Evolutionary conservation across 1,139 yeast genomes (phyloP).

Genomic region (Magnusiomyces paraingens): DNA sequence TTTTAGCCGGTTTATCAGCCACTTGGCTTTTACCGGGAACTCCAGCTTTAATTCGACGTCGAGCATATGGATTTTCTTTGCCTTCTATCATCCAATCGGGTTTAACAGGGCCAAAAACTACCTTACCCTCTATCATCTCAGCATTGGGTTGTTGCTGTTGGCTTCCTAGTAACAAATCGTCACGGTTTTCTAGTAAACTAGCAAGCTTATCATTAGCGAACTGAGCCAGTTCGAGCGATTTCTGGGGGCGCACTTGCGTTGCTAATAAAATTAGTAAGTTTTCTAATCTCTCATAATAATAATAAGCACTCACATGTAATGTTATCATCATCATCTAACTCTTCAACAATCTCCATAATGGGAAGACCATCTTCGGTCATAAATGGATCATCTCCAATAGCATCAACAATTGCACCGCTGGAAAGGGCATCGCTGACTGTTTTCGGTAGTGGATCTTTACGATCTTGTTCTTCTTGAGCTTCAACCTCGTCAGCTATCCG

Average conservation of each 20-base stretch:
- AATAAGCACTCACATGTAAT: conserved; percentile 34
- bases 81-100: conserved; percentile 15
- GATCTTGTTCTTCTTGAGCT: not conserved
- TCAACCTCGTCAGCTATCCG: conserved; percentile 1
- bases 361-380: conserved; percentile 47
- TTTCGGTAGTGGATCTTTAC: not conserved
- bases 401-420: conserved; percentile 1
- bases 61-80: conserved; percentile 11
- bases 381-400: conserved; percentile 16
- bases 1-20: not conserved
- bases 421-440: not conserved
- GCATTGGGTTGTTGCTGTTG: not conserved
- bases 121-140: conserved; percentile 8
- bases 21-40: conserved; percentile 7
- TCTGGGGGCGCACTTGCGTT: conserved; percentile 27
- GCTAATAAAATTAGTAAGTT: conserved; percentile 12
- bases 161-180: conserved; percentile 1
- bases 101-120: conserved; percentile 20
- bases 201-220: conserved; percentile 20
- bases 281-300: not conserved
- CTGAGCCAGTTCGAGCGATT: conserved; percentile 21
- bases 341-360: conserved; percentile 77
- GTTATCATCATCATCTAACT: conserved; percentile 74
- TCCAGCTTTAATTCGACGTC: not conserved
- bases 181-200: conserved; percentile 15